Evolutionary conservation across 73 alveolate genomes (phyloP), one percentile per base, ranked within the genome.

Genomic region (Tetrahymena borealis): DNA sequence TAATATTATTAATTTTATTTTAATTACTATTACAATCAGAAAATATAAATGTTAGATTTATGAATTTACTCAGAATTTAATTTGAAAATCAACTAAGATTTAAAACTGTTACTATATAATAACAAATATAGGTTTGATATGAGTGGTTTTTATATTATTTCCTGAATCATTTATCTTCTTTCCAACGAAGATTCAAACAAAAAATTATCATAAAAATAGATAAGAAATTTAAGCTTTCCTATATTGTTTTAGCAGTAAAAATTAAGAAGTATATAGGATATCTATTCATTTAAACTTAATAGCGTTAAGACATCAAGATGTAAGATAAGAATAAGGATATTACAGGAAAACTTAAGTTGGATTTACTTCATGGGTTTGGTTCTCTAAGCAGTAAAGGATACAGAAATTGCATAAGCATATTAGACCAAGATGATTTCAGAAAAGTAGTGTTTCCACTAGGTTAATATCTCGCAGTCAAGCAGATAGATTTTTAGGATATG

Each of bases 401-500:
- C 32, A 93, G 91, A 93, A 92, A 93, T 36, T 24, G 93, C 77
- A 42, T 93, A 31, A 39, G 91, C 78, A 93, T 93, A 37, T 78
- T 93, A 93, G 95, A 93, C 15, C 91, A 93, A 28, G 78, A 79
- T 32, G 41, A 79, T 32, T 33, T 79, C 32, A 33, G 95, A 35
- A 93, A 90, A 85, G 90, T 93, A 85, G 90, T 93, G 12, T 93
- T 39, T 85, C 95, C 95, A 16, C 91, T 93, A 31, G 95, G 95
- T 85, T 60, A 93, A 41, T 93, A 79, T 93, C 40, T 93, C 32
- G 95, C 95, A 39, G 90, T 78, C 18, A 93, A 93, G 79, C 39
- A 78, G 35, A 93, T 93, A 33, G 95, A 93, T 85, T 79, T 79
- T 24, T 78, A 91, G 13, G 95, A 93, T 39, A 93, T 91, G 43